Evolutionary conservation across 2,329 filamentous ascomycete genomes (phyloP).

Genomic region (Verticillium longisporum): DNA sequence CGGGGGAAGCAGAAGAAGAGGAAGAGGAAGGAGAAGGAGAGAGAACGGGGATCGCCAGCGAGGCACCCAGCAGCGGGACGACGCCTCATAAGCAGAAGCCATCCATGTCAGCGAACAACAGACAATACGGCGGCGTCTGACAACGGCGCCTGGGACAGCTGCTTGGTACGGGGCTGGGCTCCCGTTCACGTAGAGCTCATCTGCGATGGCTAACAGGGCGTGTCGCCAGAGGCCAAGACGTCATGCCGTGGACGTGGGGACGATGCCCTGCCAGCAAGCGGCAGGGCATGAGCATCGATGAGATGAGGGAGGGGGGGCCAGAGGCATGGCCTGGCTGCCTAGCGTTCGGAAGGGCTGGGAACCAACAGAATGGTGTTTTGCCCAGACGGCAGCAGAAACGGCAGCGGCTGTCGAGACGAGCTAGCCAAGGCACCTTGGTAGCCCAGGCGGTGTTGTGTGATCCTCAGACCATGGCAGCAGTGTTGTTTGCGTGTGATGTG

Average conservation of each 20-base stretch:
- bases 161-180: neutral
- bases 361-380: too few relatives aligned
- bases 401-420: too few relatives aligned
- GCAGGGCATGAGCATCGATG: too few relatives aligned
- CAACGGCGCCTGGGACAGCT: too few relatives aligned
- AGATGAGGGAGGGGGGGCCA: too few relatives aligned
- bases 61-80: neutral
- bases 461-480: too few relatives aligned
- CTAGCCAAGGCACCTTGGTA: too few relatives aligned
- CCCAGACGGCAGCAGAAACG: too few relatives aligned
- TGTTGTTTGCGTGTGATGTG: too few relatives aligned
- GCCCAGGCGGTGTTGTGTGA: too few relatives aligned
- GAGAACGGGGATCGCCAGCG: neutral
- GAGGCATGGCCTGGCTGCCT: too few relatives aligned
- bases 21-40: neutral
- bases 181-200: neutral
- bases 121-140: neutral
- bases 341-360: conserved; percentile 9
- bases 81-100: neutral
- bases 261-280: neutral
- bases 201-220: neutral
- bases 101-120: neutral
- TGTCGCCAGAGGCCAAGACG: neutral
- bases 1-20: neutral
- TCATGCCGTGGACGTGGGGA: neutral